phyloP scores from a whole-genome alignment of 2,329 filamentous ascomycete genomes.

The Aspergillus clavatus region DNA sequence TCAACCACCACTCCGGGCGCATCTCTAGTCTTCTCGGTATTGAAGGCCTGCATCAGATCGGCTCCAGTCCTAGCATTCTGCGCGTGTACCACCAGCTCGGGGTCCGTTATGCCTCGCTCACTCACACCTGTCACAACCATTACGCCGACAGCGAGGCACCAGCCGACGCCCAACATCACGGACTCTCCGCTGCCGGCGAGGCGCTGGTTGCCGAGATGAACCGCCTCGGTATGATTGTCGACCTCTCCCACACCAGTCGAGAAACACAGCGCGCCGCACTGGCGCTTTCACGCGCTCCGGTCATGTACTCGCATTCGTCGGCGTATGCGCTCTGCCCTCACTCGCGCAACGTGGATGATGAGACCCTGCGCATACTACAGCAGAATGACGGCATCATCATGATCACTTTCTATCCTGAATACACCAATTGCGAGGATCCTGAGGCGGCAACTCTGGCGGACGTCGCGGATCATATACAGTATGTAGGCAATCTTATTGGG shows the following conservation, averaged over 20 bases:
- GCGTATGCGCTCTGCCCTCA: background rate
- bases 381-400: background rate
- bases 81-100: conserved; percentile 16
- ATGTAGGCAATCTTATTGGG: conserved; percentile 21
- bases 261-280: background rate
- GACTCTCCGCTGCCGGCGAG: background rate
- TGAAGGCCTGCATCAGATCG: conserved; percentile 25
- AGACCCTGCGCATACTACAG: background rate
- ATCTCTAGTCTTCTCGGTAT: conserved; percentile 22
- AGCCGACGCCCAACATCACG: background rate
- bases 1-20: background rate
- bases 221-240: background rate
- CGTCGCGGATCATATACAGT: conserved; percentile 19
- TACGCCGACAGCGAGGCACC: background rate
- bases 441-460: background rate
- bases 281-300: background rate
- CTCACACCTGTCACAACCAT: background rate
- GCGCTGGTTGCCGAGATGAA: background rate
- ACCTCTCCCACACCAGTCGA: background rate
- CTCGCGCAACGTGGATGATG: background rate
- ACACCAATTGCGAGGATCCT: no score
- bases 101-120: conserved; percentile 12
- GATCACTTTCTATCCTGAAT: background rate
- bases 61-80: conserved; percentile 18
- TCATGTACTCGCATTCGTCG: background rate